Conservation (phyloP, 2,329 filamentous ascomycete species). For the Myriangium duriaei region DNA sequence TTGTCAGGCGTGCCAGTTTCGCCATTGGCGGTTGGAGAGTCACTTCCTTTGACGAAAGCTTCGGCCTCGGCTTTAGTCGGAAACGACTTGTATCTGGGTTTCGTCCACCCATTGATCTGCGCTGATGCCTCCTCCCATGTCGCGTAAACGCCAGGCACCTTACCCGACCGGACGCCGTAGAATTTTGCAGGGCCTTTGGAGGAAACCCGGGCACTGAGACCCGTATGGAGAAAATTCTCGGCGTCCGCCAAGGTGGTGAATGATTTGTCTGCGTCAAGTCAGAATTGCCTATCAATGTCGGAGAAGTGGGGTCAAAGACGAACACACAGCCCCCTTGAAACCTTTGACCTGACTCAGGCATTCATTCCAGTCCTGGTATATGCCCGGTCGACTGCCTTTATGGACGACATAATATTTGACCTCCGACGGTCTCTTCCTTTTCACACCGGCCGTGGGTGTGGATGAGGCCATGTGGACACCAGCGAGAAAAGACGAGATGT, state of each 20-base stretch:
- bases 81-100: conserved; percentile 43
- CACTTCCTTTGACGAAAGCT: conserved; percentile 50
- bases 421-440: conserved; percentile 4
- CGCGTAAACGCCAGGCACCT: conserved; percentile 48
- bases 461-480: too few species aligned
- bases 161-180: conserved; percentile 48
- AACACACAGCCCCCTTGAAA: conserved; percentile 36
- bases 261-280: conserved; percentile 54
- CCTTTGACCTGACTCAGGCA: conserved; percentile 50
- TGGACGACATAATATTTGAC: conserved; percentile 54
- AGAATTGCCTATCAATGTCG: neutral
- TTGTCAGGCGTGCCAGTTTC: conserved; percentile 13
- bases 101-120: conserved; percentile 62
- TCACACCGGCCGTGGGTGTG: neutral
- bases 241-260: conserved; percentile 65
- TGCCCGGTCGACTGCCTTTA: conserved; percentile 45
- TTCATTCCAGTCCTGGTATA: conserved; percentile 52
- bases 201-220: conserved; percentile 25
- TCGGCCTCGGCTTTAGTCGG: conserved; percentile 54
- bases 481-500: too few species aligned
- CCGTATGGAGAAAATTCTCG: conserved; percentile 59
- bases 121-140: conserved; percentile 58
- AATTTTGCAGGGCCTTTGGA: conserved; percentile 35
- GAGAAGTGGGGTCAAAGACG: conserved; percentile 12
- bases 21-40: conserved; percentile 5